phyloP scores from a whole-genome alignment of 2,329 filamentous ascomycete genomes.

The Phaeophleospora eucalypticola region DNA sequence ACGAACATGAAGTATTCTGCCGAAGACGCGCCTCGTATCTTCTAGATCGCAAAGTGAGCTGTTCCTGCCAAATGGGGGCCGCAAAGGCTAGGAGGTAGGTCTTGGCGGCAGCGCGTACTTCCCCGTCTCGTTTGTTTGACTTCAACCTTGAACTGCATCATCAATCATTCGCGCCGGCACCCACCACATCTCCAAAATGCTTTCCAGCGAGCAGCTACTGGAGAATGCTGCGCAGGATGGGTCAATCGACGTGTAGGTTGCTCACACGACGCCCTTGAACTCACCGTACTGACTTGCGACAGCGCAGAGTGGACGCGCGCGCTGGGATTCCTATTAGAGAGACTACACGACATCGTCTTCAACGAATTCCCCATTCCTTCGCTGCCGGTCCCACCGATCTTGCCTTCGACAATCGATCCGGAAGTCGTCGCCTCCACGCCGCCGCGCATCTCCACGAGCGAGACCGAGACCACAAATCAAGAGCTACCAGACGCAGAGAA shows the following conservation, averaged over 20 bases:
- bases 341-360: slow-evolving; percentile 71
- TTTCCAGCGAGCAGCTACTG: slow-evolving; percentile 48
- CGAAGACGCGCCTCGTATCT: too few species aligned
- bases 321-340: slow-evolving; percentile 60
- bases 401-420: slow-evolving; percentile 38
- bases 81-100: too few species aligned
- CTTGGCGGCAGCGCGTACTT: too few species aligned
- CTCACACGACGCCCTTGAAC: neutral
- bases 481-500: slow-evolving; percentile 22
- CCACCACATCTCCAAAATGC: slow-evolving; percentile 18
- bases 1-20: too few species aligned
- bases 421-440: slow-evolving; percentile 31
- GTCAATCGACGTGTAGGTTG: slow-evolving; percentile 44
- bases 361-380: slow-evolving; percentile 70
- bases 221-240: slow-evolving; percentile 56
- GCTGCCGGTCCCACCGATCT: slow-evolving; percentile 47
- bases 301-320: slow-evolving; percentile 68
- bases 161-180: neutral
- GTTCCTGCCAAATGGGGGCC: too few species aligned
- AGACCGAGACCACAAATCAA: slow-evolving; percentile 18
- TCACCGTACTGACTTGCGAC: slow-evolving; percentile 23
- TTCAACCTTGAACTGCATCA: neutral
- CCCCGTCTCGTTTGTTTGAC: too few species aligned
- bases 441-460: slow-evolving; percentile 34
- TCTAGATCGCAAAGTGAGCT: too few species aligned